Conservation (phyloP, 2,329 filamentous ascomycete species). For the Camptophora hylomeconis region DNA sequence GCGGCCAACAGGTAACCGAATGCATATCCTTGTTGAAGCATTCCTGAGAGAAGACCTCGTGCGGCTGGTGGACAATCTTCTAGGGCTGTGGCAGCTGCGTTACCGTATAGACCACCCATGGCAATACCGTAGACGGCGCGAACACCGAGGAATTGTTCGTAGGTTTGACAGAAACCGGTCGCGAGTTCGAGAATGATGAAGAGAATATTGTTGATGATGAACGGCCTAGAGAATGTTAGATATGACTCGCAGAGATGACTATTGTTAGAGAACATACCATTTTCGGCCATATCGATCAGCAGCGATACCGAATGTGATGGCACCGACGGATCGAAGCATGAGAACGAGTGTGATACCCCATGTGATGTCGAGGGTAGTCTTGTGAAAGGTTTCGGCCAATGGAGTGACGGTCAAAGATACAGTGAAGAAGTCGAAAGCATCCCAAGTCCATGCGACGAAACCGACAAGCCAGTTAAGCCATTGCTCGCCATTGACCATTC, state of each 20-base stretch:
- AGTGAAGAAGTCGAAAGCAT: slow-evolving; percentile 51
- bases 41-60: slow-evolving; percentile 46
- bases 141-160: slow-evolving; percentile 45
- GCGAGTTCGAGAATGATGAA: slow-evolving; percentile 49
- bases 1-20: slow-evolving; percentile 52
- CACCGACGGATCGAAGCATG: slow-evolving; percentile 48
- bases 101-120: slow-evolving; percentile 47
- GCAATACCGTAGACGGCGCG: slow-evolving; percentile 50
- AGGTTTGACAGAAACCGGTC: slow-evolving; percentile 46
- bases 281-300: slow-evolving; percentile 43
- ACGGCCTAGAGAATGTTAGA: slow-evolving; percentile 28
- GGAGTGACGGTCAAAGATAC: slow-evolving; percentile 43
- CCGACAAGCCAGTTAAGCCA: slow-evolving; percentile 19
- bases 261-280: slow-evolving; percentile 24
- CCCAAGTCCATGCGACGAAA: slow-evolving; percentile 25
- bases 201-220: slow-evolving; percentile 47
- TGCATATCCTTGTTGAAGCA: slow-evolving; percentile 50
- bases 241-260: slow-evolving; percentile 11
- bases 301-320: slow-evolving; percentile 42
- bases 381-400: slow-evolving; percentile 40
- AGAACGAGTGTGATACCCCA: slow-evolving; percentile 46
- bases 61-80: slow-evolving; percentile 48
- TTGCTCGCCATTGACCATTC: slow-evolving; percentile 17
- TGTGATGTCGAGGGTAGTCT: slow-evolving; percentile 44
- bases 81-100: slow-evolving; percentile 47